A percentile compares a stretch with the other conserved stretches of the same genome.
Evolutionary conservation across 2,329 filamentous ascomycete species (phyloP).

Genomic region (Hymenoscyphus occultus): DNA sequence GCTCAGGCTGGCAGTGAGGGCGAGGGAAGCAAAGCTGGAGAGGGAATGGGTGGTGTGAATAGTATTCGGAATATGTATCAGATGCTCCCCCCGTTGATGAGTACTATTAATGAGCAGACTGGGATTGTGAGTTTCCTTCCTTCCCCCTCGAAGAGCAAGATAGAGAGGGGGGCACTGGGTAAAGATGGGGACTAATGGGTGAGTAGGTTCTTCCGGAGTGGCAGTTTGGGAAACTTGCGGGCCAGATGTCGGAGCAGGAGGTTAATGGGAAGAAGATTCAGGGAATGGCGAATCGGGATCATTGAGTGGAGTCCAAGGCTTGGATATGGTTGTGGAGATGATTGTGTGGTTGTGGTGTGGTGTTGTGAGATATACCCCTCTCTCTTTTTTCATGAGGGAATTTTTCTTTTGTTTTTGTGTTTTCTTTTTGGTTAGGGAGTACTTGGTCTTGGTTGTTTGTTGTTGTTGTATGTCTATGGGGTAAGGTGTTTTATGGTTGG

Average conservation of each 20-base stretch:
- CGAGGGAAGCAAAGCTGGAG: conserved; percentile 39
- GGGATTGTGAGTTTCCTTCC: conserved; percentile 52
- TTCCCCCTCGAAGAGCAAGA: not conserved
- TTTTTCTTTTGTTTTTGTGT: not conserved
- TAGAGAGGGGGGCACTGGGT: too few species aligned
- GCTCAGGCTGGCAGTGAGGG: conserved; percentile 39
- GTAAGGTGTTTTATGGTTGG: too few species aligned
- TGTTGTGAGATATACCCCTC: not conserved
- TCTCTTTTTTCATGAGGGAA: not conserved
- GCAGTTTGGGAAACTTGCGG: conserved; percentile 57
- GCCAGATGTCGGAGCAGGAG: conserved; percentile 33
- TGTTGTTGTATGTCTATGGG: too few species aligned
- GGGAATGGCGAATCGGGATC: not conserved
- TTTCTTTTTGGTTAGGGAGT: too few species aligned
- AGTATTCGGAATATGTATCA: conserved; percentile 81
- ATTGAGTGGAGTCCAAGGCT: not conserved
- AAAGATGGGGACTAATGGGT: conserved; percentile 33
- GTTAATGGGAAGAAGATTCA: conserved; percentile 18
- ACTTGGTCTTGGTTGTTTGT: too few species aligned
- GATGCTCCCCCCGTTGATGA: conserved; percentile 76
- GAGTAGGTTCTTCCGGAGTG: conserved; percentile 61
- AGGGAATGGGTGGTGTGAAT: conserved; percentile 52
- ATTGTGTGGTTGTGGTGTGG: too few species aligned
- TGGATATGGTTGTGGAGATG: not conserved
- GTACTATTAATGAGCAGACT: conserved; percentile 85